Evolutionary conservation across 164 flowering plant genomes (phyloP), one percentile per base, ranked within the genome.

Genomic region (Protea cynaroides): DNA sequence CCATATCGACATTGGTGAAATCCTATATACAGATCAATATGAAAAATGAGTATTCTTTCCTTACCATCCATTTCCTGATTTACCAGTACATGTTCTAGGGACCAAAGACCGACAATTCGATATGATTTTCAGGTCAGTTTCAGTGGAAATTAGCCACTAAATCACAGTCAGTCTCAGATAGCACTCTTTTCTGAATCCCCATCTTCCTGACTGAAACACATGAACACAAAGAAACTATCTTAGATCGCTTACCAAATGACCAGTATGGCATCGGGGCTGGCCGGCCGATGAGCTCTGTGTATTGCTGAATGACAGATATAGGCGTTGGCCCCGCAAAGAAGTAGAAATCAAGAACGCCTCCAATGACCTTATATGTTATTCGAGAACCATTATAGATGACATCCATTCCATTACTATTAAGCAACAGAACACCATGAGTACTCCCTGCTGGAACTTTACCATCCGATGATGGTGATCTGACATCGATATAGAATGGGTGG

Each of bases 401-500:
- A 53, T 79, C 75, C 82, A 78, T 78, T 3, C 82, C 79, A 43
- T 78, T 78, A 40, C 77, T 73, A 49, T 78, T 78, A 11, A 73
- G 69, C 84, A 76, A 62, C 53, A 83, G 44, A 29, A 81, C 84
- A 14, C 90, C 88, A 58, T 88, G 95, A 36, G 79, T 69, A 0
- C 60, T 69, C 9, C 90, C 84, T 0, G 72, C 74, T 0, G 56
- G 13, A 0, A 52, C 70, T 14, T 50, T 69, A 0, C 62, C 75
- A 21, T 60, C 64, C 1, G 8, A 1, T 1, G 71, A 55, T 1
- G 81, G 67, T 17, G 84, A 76, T 29, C 97, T 46, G 29, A 88
- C 75, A 37, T 91, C 97, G 59, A 91, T 62, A 66, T 91, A 90
- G 52, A 90, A 88, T 6, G 97, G 95, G 69, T 90, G 97, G 17